Evolutionary conservation across 768 basidiomycete genomes (phyloP), one percentile per base, ranked within the genome.

Genomic region (Gymnopilus junonius): DNA sequence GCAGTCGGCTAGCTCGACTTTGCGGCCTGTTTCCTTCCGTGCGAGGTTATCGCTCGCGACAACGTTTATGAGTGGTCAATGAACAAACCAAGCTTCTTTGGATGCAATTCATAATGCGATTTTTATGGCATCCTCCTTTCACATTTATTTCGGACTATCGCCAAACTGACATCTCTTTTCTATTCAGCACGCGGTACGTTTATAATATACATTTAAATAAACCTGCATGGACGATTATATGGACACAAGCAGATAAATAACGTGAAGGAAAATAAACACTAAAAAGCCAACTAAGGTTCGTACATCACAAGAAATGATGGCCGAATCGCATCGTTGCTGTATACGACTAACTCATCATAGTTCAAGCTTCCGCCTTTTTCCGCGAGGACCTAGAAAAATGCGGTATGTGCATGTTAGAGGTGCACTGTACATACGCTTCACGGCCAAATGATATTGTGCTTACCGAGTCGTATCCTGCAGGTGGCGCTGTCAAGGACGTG

Each of bases 291-390:
- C 63, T 75, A 84, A 37, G 80, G 80, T 58, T 90, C 88, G 63
- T 90, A 91, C 74, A 90, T 82, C 27, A 91, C 85, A 35, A 91
- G 77, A 70, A 87, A 91, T 15, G 89, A 88, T 4, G 90, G 89
- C 40, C 89, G 76, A 55, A 91, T 89, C 1, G 90, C 90, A 61
- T 91, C 87, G 71, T 91, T 88, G 43, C 78, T 76, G 68, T 91
- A 91, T 27, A 91, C 88, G 8, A 91, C 83, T 25, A 90, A 73
- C 67, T 91, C 90, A 67, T 91, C 90, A 50, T 91, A 87, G 67
- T 91, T 90, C 35, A 91, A 73, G 51, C 82, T 83, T 29, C 85
- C 87, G 15, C 88, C 88, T 60, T 83, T 83, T 75, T 91, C 89
- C 6, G 86, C 89, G 43, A 91, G 78, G 27, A 90, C 87, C 88